phyloP scores from a whole-genome alignment of 2,329 filamentous ascomycete species.

The Ophiostoma australiae region DNA sequence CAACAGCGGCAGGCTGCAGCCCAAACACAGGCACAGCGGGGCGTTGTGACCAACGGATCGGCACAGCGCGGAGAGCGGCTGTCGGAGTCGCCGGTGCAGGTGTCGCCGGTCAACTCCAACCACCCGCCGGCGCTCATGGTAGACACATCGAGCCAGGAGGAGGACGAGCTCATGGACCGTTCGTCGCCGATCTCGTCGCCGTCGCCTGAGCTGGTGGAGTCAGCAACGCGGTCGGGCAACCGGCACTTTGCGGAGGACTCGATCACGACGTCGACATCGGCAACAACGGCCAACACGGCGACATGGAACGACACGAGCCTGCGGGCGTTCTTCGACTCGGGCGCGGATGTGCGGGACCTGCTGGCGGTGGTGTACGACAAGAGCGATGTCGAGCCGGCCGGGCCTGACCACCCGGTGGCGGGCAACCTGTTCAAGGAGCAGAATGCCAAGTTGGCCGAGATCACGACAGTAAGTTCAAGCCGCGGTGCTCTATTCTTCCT shows the following conservation, averaged over 20 bases:
- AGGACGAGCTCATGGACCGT: constrained; percentile 47
- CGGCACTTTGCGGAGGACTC: constrained; percentile 44
- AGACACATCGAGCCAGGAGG: constrained; percentile 63
- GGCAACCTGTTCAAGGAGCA: constrained; percentile 79
- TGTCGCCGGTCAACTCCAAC: constrained; percentile 51
- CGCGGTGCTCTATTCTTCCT: background rate
- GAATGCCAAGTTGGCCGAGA: constrained; percentile 77
- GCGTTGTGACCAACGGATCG: constrained; percentile 33
- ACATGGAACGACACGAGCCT: constrained; percentile 85
- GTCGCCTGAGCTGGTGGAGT: constrained; percentile 56
- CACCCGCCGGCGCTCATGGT: constrained; percentile 63
- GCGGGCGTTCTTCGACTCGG: constrained; percentile 84
- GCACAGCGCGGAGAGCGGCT: constrained; percentile 38
- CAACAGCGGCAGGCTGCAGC: constrained; percentile 25
- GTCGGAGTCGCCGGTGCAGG: constrained; percentile 63
- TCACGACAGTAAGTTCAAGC: constrained; percentile 53
- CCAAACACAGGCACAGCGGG: background rate
- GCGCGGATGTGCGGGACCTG: constrained; percentile 82
- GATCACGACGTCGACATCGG: constrained; percentile 51
- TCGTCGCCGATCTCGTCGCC: constrained; percentile 60
- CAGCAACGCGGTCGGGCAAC: constrained; percentile 39
- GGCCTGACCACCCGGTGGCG: constrained; percentile 80
- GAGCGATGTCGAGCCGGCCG: constrained; percentile 70
- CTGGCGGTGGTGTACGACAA: constrained; percentile 91
- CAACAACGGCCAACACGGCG: constrained; percentile 41